Conservation (phyloP, 768 basidiomycete species). For the Austroboletus festivus region DNA sequence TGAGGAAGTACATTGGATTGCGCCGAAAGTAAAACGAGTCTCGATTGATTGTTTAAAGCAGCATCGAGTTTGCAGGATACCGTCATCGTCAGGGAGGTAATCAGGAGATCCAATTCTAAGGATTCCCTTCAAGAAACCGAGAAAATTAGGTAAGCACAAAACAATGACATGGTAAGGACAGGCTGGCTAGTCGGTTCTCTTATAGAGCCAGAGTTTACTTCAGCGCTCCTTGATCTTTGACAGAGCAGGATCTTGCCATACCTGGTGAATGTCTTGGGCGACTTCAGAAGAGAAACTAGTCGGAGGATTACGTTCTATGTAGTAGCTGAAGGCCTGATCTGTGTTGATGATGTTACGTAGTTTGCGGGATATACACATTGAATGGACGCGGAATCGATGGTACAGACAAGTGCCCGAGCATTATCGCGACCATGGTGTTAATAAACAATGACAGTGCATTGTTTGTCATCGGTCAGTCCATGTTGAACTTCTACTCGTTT, state of each 20-base stretch:
- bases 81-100: neutral
- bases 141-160: neutral
- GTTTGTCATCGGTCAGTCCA: conserved; percentile 1
- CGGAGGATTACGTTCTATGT: neutral
- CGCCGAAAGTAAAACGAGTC: neutral
- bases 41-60: neutral
- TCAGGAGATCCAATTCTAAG: conserved; percentile 1
- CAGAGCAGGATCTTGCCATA: conserved; percentile 5
- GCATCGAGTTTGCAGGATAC: neutral
- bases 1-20: neutral
- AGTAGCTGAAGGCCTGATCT: neutral
- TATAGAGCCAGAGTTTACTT: neutral
- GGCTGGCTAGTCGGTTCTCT: conserved; percentile 2
- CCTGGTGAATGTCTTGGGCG: neutral
- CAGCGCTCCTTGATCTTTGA: neutral
- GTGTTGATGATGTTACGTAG: neutral
- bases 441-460: neutral
- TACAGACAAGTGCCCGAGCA: neutral
- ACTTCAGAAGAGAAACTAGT: neutral
- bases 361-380: neutral
- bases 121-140: conserved; percentile 1
- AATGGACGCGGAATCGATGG: neutral
- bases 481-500: conserved; percentile 6
- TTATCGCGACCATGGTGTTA: neutral
- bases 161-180: neutral